Evolutionary conservation across 179 eudicot species (phyloP), one percentile per base, ranked within the genome.

Genomic region (Silene coronaria): DNA sequence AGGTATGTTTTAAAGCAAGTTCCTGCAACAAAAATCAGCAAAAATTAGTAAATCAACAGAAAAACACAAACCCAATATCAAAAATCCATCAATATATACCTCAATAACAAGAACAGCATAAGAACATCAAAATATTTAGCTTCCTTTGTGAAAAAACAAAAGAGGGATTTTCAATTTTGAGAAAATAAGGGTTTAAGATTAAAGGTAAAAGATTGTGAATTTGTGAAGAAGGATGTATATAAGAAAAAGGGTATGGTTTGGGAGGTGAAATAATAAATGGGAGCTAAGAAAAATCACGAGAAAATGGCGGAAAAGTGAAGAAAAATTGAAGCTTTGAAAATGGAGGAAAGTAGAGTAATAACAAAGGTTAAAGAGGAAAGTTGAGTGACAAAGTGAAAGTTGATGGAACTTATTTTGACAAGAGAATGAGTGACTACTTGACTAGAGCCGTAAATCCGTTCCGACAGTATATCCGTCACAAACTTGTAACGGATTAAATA

Each of bases 171-270:
- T 13, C 24, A 14, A 14, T 16, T 36, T 67, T 13, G 36, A 14
- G 22, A 45, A 76, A 62, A 72, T 76, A 72, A 76, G 80, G 83
- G 75, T 79, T 82, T 76, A 53, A 16, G 60, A 65, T 57, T 45
- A 3, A 7, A 64, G 71, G 17, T 63, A 26, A 73, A 4, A 30
- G 11, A 42, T 42, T 10, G 34, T 68, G 30, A 68, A 11, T 24
- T 22, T 11, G 24, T 4, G n/a, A 13, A 32, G 30, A 2, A 38
- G 27, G 48, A 24, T 46, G 5, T 42, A 63, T 21, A 38, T 62
- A 32, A 22, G 59, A 67, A 46, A 34, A 34, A 60, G 27, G 1
- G 16, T 60, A 10, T 32, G 61, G 59, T 27, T 19, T 17, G 9
- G 53, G 67, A 36, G 67, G n/a, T 70, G 58, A 32, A 14, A 17